Base-by-base conservation (phyloP, 2,329 filamentous ascomycete genomes). In the Didymella pomorum region DNA sequence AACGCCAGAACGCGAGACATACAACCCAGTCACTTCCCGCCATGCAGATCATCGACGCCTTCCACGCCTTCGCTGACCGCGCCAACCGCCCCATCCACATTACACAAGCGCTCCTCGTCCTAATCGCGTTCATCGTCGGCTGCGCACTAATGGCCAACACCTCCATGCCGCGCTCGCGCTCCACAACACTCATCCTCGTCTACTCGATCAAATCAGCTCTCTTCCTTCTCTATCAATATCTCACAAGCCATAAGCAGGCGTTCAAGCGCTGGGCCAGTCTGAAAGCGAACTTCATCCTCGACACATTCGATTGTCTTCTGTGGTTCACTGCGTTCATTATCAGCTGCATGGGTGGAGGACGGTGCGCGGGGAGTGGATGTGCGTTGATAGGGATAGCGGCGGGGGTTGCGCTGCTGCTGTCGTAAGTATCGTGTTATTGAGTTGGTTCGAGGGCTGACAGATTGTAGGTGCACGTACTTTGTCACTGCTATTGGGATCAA, bases 321-420 rank as follows among this genome's bases (percentile, higher is more conserved):
- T 35, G 31, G 31, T 35, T 35, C 31, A 35, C 31, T 1, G 31
- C 31, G 31, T 35, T 35, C 11, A n/a, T 35, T n/a, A n/a, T 35
- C 14, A 35, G 31, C 31, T 35, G 31, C 16, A n/a, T 35, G 31
- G 31, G 31, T 2, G 31, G 31, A 2, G 31, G 31, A 8, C 16
- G 31, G 31, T 35, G 31, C 18, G 31, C 5, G 31, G 31, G 31
- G 31, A 35, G 31, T 8, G 3, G 16, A 4, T 62, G 59, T 43
- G 56, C 56, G n/a, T 11, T 57, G 25, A 12, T 60, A 6, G 57
- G 43, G 4, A 10, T 56, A 28, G 52, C 57, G 33, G 52, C 52
- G 14, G 41, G 48, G 28, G 23, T 58, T 20, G 23, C 42, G 4
- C 14, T 52, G 54, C 16, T 58, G 5, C 39, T 52, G 2, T 35